Percentiles rank a stretch among this genome's conserved stretches.
phyloP scores from a whole-genome alignment of 192 early-diverging fungal species.

The Obelidium mucronatum region DNA sequence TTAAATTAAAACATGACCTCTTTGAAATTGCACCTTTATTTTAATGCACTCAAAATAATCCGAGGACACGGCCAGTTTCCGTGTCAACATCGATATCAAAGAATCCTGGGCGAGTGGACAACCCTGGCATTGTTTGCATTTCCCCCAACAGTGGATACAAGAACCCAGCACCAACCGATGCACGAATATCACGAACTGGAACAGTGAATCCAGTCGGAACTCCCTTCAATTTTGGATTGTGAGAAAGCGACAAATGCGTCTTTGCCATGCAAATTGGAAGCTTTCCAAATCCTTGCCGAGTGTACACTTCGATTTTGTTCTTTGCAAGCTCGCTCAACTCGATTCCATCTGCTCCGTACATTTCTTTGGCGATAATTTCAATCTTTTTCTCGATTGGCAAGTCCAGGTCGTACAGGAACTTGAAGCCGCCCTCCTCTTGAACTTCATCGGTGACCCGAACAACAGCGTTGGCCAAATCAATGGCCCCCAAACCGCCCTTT shows the following conservation, averaged over 20 bases:
- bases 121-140: slow-evolving; percentile 98
- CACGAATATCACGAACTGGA: slow-evolving; percentile 94
- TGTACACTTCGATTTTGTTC: slow-evolving; percentile 89
- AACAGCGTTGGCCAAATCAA: slow-evolving; percentile 87
- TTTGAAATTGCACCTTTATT: no score
- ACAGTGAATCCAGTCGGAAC: slow-evolving; percentile 90
- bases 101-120: slow-evolving; percentile 95
- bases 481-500: slow-evolving; percentile 87
- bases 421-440: slow-evolving; percentile 66
- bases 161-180: slow-evolving; percentile 96
- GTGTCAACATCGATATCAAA: slow-evolving; percentile 94
- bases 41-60: slow-evolving; percentile 78
- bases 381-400: slow-evolving; percentile 89
- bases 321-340: slow-evolving; percentile 83
- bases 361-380: slow-evolving; percentile 87
- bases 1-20: background rate
- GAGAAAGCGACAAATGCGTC: slow-evolving; percentile 93
- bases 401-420: slow-evolving; percentile 86
- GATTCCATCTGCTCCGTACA: slow-evolving; percentile 96
- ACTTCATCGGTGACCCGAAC: slow-evolving; percentile 67
- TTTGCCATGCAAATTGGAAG: slow-evolving; percentile 99
- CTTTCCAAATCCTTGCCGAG: slow-evolving; percentile 81
- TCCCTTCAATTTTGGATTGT: slow-evolving; percentile 90
- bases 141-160: slow-evolving; percentile 94
- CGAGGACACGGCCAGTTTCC: slow-evolving; percentile 82